A percentile compares a stretch with the other conserved stretches of the same genome.
Conservation (phyloP, 2,329 filamentous ascomycete genomes). For the Aspergillus sp. region DNA sequence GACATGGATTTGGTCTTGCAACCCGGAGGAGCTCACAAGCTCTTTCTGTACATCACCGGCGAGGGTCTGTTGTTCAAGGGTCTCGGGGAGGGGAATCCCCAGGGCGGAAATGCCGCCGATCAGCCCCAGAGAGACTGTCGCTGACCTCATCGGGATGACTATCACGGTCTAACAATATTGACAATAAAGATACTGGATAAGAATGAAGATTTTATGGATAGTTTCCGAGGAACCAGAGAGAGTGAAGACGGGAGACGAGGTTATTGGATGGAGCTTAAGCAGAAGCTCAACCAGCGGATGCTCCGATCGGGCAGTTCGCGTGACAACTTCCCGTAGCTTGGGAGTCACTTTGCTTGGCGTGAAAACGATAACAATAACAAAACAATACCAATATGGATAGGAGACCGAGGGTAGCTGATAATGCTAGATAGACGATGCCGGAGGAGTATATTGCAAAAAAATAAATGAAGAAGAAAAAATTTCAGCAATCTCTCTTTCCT, state of each 20-base stretch:
- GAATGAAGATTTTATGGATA: background rate
- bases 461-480: too few relatives aligned
- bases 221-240: background rate
- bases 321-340: background rate
- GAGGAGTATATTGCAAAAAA: background rate
- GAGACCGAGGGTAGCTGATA: background rate
- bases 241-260: background rate
- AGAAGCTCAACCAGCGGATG: background rate
- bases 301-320: background rate
- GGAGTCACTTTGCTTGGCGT: too few relatives aligned
- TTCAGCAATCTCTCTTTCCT: background rate
- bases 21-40: slow-evolving; percentile 49
- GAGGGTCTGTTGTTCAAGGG: slow-evolving; percentile 2
- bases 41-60: background rate
- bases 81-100: slow-evolving; percentile 1
- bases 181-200: background rate
- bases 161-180: background rate
- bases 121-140: slow-evolving; percentile 6
- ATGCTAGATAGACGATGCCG: background rate
- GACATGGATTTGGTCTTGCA: slow-evolving; percentile 51
- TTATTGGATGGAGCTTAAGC: background rate
- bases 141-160: slow-evolving; percentile 1
- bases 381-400: background rate
- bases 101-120: slow-evolving; percentile 12
- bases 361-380: background rate